These are phyloP conservation scores for Hypomyces rosellus DNA, from an alignment of 2,329 filamentous ascomycete genomes.

Conservation along the genomic window DNA sequence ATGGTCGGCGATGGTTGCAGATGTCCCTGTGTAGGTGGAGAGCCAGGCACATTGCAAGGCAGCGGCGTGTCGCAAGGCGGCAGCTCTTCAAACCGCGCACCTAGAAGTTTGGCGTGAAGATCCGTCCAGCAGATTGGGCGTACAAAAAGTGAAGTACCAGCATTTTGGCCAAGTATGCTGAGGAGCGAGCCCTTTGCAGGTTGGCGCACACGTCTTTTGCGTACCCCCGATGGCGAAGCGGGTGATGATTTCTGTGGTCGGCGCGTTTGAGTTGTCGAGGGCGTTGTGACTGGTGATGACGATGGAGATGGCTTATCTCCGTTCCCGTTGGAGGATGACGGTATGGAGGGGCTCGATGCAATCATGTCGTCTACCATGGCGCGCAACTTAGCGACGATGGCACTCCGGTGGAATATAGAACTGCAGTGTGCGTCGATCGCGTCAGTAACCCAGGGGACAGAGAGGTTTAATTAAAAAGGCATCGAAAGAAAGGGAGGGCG, in stretches of 20 bases:
- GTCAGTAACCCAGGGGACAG: conserved; percentile 2
- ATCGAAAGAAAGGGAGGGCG: too few species aligned
- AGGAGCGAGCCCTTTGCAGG: conserved; percentile 45
- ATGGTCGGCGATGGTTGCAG: conserved; percentile 37
- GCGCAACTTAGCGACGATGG: conserved; percentile 25
- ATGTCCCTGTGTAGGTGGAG: conserved; percentile 31
- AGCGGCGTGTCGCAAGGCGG: conserved; percentile 36
- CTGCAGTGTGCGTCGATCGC: neutral
- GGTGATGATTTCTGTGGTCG: conserved; percentile 5
- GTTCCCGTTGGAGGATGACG: neutral
- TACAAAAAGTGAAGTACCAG: conserved; percentile 42
- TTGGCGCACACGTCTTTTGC: conserved; percentile 24
- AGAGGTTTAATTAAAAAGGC: neutral
- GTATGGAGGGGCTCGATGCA: conserved; percentile 8
- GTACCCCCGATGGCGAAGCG: conserved; percentile 8
- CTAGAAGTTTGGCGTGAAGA: conserved; percentile 41
- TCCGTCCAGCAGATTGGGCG: conserved; percentile 53
- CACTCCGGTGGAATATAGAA: conserved; percentile 20
- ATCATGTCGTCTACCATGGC: conserved; percentile 20
- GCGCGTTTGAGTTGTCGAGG: conserved; percentile 21
- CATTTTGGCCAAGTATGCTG: conserved; percentile 44
- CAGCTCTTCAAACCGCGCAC: conserved; percentile 38
- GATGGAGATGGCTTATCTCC: neutral
- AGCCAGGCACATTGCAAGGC: conserved; percentile 27
- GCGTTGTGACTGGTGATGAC: conserved; percentile 16